Evolutionary conservation across 2,329 filamentous ascomycete species (phyloP).

Genomic region (Fusarium sp.): DNA sequence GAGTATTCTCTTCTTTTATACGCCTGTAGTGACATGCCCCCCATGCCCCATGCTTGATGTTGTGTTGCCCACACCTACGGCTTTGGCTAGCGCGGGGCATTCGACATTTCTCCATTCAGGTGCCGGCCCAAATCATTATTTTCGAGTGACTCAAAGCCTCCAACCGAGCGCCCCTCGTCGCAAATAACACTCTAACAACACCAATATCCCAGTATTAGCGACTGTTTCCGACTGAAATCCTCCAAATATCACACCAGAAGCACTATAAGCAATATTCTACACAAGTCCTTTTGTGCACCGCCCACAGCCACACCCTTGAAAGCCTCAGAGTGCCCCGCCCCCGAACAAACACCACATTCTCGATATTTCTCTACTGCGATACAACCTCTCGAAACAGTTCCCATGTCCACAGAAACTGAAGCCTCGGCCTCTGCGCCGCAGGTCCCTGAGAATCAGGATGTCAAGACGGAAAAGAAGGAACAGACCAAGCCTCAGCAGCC

Average conservation of each 20-base stretch:
- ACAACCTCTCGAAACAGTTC: conserved; percentile 16
- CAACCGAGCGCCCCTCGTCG: conserved; percentile 22
- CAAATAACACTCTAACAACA: conserved; percentile 22
- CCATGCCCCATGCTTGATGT: conserved; percentile 8
- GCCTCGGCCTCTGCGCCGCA: conserved; percentile 49
- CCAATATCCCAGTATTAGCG: conserved; percentile 4
- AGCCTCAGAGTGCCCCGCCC: conserved; percentile 41
- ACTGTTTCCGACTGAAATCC: background rate
- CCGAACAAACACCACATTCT: conserved; percentile 28
- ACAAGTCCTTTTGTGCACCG: background rate
- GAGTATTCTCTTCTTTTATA: background rate
- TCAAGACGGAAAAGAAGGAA: conserved; percentile 47
- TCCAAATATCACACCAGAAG: background rate
- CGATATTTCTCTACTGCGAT: conserved; percentile 21
- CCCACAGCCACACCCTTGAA: conserved; percentile 19
- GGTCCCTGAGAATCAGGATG: conserved; percentile 45
- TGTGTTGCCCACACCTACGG: conserved; percentile 15
- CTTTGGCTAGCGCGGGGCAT: conserved; percentile 54
- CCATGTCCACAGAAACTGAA: conserved; percentile 53
- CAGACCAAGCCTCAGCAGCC: conserved; percentile 43
- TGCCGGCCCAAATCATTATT: conserved; percentile 46
- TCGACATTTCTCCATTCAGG: conserved; percentile 42
- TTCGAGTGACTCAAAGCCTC: conserved; percentile 54
- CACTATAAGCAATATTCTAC: background rate
- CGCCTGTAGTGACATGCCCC: conserved; percentile 4